A percentile compares a stretch with the other conserved stretches of the same genome.
These are phyloP conservation scores for Dovyalis caffra DNA, from an alignment of 345 rosid genomes.

Conservation along the genomic window DNA sequence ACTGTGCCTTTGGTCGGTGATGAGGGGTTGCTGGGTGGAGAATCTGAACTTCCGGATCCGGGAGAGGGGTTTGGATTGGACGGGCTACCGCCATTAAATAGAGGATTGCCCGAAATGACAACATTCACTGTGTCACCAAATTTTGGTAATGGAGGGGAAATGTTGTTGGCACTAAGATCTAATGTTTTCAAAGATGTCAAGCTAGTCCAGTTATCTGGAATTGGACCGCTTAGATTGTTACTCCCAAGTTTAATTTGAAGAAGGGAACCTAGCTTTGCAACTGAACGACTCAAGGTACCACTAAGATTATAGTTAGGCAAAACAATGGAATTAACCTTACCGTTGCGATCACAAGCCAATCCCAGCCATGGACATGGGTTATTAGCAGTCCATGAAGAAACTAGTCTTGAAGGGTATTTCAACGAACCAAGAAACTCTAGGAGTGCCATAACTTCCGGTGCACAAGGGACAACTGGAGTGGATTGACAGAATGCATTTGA, in stretches of 20 bases:
- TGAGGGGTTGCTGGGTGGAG: constrained; percentile 14
- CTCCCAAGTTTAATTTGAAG: constrained; percentile 41
- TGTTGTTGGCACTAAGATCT: constrained; percentile 58
- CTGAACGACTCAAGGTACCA: constrained; percentile 64
- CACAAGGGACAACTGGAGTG: constrained; percentile 45
- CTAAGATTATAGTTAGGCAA: constrained; percentile 50
- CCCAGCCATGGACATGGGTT: constrained; percentile 76
- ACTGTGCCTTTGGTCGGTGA: constrained; percentile 22
- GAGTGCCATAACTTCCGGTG: constrained; percentile 61
- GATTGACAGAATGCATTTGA: constrained; percentile 56
- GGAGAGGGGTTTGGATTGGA: constrained; percentile 27
- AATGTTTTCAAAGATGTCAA: constrained; percentile 47
- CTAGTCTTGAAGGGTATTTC: constrained; percentile 57
- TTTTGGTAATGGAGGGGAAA: constrained; percentile 56
- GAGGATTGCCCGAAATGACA: constrained; percentile 42
- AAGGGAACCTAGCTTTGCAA: constrained; percentile 48
- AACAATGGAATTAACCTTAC: constrained; percentile 35
- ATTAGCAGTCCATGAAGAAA: constrained; percentile 57
- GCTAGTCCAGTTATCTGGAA: constrained; percentile 60
- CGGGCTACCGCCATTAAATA: constrained; percentile 19
- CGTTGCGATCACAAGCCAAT: constrained; percentile 30
- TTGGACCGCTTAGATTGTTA: constrained; percentile 45
- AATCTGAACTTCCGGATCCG: constrained; percentile 21
- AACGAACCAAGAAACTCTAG: constrained; percentile 54
- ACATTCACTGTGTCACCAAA: constrained; percentile 37